phyloP scores from a whole-genome alignment of 108 stramenopile genomes.

The Skeletonema potamos region DNA sequence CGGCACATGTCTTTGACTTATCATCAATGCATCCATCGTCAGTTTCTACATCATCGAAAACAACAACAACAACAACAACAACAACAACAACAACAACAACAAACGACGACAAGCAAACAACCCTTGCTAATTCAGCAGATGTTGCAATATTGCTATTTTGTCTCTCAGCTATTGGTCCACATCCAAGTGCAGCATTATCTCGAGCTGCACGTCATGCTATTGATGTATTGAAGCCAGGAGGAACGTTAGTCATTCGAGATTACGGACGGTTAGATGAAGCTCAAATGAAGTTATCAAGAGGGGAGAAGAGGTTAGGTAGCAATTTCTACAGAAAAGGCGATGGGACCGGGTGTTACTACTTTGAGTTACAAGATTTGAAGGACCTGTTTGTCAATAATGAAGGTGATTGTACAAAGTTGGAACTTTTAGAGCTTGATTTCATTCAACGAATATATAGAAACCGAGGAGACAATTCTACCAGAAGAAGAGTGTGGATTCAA shows the following conservation, averaged over 20 bases:
- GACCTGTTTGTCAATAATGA: slow-evolving; percentile 30
- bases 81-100: slow-evolving; percentile 1
- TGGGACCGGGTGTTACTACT: slow-evolving; percentile 48
- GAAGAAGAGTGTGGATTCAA: slow-evolving; percentile 80
- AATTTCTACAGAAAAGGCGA: slow-evolving; percentile 46
- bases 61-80: slow-evolving; percentile 4
- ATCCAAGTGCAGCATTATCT: slow-evolving; percentile 23
- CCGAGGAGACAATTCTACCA: slow-evolving; percentile 31
- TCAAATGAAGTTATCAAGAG: slow-evolving; percentile 34
- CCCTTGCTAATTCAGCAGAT: slow-evolving; percentile 50
- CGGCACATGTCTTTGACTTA: slow-evolving; percentile 58
- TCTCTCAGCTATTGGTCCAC: slow-evolving; percentile 75
- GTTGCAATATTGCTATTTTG: slow-evolving; percentile 79
- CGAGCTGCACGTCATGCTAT: slow-evolving; percentile 38
- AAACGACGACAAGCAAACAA: slow-evolving; percentile 7
- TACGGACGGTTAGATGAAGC: slow-evolving; percentile 63
- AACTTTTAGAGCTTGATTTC: slow-evolving; percentile 40
- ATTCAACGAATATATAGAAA: slow-evolving; percentile 40
- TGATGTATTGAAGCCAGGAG: slow-evolving; percentile 47
- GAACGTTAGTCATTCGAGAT: slow-evolving; percentile 48
- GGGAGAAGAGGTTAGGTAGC: slow-evolving; percentile 20
- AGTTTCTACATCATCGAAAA: neutral
- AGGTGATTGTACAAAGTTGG: slow-evolving; percentile 12
- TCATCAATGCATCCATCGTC: slow-evolving; percentile 38
- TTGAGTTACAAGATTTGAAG: slow-evolving; percentile 38